Base-by-base conservation (phyloP, 805 yeast genomes). In the Wickerhamiella cacticola region DNA sequence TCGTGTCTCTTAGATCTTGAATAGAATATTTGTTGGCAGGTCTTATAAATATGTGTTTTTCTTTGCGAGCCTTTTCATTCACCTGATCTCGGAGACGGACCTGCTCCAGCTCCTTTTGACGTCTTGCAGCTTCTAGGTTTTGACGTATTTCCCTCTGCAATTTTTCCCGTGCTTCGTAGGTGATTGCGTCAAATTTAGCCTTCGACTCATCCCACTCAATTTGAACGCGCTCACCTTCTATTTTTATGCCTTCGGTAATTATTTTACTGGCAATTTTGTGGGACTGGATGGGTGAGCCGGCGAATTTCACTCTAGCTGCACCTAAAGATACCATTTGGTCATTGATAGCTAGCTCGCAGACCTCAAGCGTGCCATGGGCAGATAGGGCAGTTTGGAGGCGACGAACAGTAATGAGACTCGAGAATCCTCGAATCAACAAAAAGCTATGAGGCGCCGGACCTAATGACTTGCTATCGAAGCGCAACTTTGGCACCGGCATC, bases 401-500 rank as follows among this genome's bases (percentile, higher is more conserved):
- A 22, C 19, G 19, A 2, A 15, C 26, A 9, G 46, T 41, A 6
- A 48, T 40, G 12, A 49, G 45, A 18, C 45, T 34, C 15, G 41
- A 24, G 16, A 49, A 24, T 22, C 45, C 41, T 3, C 40, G 28
- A 16, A 49, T 15, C 7, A 49, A 24, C 3, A 49, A 18, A 7
- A 28, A 26, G 16, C 46, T 29, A 6, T 39, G 34, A 6, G 48
- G 48, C 23, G 29, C 24, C n/a, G 42, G 38, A 3, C 45, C 51
- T n/a, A 48, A 12, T 21, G 45, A 39, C 25, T 40, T 22, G 23
- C 25, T 16, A 25, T 48, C 51, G 29, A 19, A 25, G 15, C 29
- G 23, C 12, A 48, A 41, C 18, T 16, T 22, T n/a, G 48, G 48
- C 22, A 48, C 42, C 3, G 45, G 48, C 39, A 45, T n/a, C 10